Base-by-base conservation (phyloP, 139 green algal genomes). In the Coelastrella sp. region DNA sequence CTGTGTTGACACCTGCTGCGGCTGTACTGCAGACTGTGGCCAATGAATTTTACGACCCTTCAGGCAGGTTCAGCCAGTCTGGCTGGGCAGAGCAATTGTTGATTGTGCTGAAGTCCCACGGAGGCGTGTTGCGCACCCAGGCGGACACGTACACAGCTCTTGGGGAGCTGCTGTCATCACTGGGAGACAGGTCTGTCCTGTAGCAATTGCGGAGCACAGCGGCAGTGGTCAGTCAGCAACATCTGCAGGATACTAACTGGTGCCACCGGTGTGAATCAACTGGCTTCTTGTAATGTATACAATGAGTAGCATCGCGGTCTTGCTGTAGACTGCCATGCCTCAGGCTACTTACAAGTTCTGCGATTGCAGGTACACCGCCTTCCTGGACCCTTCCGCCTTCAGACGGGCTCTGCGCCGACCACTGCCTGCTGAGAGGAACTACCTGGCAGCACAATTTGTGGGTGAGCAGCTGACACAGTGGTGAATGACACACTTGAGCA, bases 361-460 rank as follows among this genome's bases (percentile, higher is more conserved):
- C 27, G 20, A 22, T 19, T 75, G 15, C 76, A 84, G 66, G 27
- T 96, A 95, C 92, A 91, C 57, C 7, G 75, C 93, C n/a, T 96
- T 93, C 83, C 82, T 96, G 82, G 78, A 85, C 8, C 94, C 94
- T 3, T 84, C 91, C 22, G 90, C 74, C 0, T 95, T 93, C 72
- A 70, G 87, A 35, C 83, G 87, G 59, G 94, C 94, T 35, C 82
- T 96, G 22, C 35, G 92, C 56, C 87, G 91, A 57, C 94, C 94
- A 6, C 81, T 92, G 70, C 93, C 92, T 15, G 81, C 84, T 12
- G 94, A 96, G 90, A 89, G 92, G 7, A 84, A 92, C 72, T 96
- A 96, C 92, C 84, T 96, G 79, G 90, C 86, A 19, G 90, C 90
- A 22, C 93, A 96, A 91, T 93, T 90, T 74, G 92, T 95, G 9